Percentiles rank a stretch among this genome's conserved stretches.
phyloP scores from a whole-genome alignment of 108 stramenopile species.

The Stephanodiscus minutulus region DNA sequence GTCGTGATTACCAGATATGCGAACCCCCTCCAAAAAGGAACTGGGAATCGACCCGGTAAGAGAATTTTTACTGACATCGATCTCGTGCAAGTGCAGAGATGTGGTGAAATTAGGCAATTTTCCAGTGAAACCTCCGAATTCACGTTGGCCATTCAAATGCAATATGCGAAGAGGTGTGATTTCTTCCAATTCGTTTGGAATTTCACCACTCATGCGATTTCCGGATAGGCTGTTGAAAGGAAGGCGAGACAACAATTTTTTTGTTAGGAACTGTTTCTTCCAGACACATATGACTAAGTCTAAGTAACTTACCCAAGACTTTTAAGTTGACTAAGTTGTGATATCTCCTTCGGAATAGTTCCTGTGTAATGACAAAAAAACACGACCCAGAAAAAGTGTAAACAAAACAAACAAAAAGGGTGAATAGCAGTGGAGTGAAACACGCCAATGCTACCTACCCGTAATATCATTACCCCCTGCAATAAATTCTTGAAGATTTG shows the following conservation, averaged over 20 bases:
- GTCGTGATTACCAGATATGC: constrained; percentile 27
- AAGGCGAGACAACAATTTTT: background rate
- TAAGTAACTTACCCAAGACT: constrained; percentile 25
- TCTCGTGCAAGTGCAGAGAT: constrained; percentile 51
- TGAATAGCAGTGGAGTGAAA: background rate
- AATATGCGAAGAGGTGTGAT: constrained; percentile 46
- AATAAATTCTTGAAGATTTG: constrained; percentile 53
- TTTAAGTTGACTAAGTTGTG: constrained; percentile 34
- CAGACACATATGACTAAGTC: background rate
- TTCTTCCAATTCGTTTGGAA: constrained; percentile 62
- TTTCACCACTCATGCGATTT: constrained; percentile 68
- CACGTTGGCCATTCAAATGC: constrained; percentile 49
- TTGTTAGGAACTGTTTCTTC: constrained; percentile 1
- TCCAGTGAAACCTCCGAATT: constrained; percentile 67
- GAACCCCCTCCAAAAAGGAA: constrained; percentile 51
- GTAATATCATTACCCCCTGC: constrained; percentile 46
- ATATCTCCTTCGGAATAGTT: constrained; percentile 52
- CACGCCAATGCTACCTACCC: constrained; percentile 17
- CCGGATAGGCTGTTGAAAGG: constrained; percentile 30
- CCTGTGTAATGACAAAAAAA: constrained; percentile 36
- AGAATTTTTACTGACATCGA: constrained; percentile 66
- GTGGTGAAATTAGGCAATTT: constrained; percentile 52
- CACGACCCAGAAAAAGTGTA: background rate
- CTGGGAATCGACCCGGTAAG: constrained; percentile 64
- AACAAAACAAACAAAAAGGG: background rate